Percentiles rank a stretch among this genome's conserved stretches.
Conservation (phyloP, 495 filamentous ascomycete genomes). For the Jackrogersella minutella region DNA sequence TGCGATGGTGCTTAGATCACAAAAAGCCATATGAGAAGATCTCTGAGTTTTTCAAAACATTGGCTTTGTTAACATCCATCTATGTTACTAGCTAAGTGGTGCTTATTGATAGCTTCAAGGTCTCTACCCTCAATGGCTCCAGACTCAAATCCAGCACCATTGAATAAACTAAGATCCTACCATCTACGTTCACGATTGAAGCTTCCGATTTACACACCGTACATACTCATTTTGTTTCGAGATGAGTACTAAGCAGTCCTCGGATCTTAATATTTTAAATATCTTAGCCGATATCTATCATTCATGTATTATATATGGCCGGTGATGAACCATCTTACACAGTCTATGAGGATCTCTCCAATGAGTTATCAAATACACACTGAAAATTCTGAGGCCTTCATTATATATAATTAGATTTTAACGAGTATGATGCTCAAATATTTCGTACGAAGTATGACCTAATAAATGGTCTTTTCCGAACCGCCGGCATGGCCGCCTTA, state of each 20-base stretch:
- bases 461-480: conserved; percentile 15
- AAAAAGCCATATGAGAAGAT: too few relatives aligned
- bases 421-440: background rate
- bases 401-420: conserved; percentile 13
- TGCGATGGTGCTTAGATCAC: too few relatives aligned
- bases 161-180: too few relatives aligned
- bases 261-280: background rate
- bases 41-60: too few relatives aligned
- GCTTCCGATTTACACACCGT: too few relatives aligned
- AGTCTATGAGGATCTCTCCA: conserved; percentile 46
- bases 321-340: conserved; percentile 45
- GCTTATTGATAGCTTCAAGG: too few relatives aligned
- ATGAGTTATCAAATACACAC: conserved; percentile 45
- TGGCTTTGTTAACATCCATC: too few relatives aligned
- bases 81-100: too few relatives aligned
- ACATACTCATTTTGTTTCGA: too few relatives aligned
- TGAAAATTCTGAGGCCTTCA: conserved; percentile 50
- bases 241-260: conserved; percentile 5
- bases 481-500: background rate
- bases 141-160: too few relatives aligned
- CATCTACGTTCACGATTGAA: too few relatives aligned
- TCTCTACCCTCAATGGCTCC: too few relatives aligned
- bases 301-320: conserved; percentile 26
- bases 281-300: background rate
- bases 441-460: background rate